Evolutionary conservation across 2,329 filamentous ascomycete genomes (phyloP), one percentile per base, ranked within the genome.

Genomic region (Fusarium tricinctum): DNA sequence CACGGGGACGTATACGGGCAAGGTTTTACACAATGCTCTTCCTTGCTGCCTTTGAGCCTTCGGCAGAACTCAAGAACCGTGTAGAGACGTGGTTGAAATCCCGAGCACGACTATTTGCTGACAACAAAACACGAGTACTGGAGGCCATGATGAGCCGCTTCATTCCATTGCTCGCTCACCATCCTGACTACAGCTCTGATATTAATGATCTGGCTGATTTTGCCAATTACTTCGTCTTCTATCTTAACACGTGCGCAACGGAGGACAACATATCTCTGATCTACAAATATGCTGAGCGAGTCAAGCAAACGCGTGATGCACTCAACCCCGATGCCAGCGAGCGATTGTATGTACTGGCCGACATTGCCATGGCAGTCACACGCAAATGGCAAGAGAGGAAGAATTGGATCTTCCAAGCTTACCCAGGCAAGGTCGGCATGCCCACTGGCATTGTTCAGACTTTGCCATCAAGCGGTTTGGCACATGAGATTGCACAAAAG

Each of bases 21-120:
- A 89, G 95, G 12, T 99, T 97, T 84, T 96, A 97, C 78, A 92
- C 93, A 0, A 90, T 97, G 40, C 85, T 97, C 8, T 98, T 97
- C 81, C 82, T 98, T 43, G 91, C 94, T 32, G 95, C 96, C 2
- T 97, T 96, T 76, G 96, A 99, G 80, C 96, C 95, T 0, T 86
- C 89, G 38, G 77, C 81, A n/a, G 86, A 88, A 17, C 87, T 97
- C 76, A 92, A 90, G 76, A 88, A 88, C 49, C 88, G 91, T 42
- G 90, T 93, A 5, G 88, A 92, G 65, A 97, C 93, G 0, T 99
- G 96, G 94, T 88, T 98, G 50, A 90, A 92, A 51, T 95, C 94
- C 44, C 89, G 94, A 15, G 89, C 91, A 10, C 87, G 89, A 20
- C 85, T 87, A 55, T 92, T 92, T 74, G 80, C 80, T 58, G 83